Percentiles rank a stretch among this genome's conserved stretches.
phyloP scores from a whole-genome alignment of 2,329 filamentous ascomycete genomes.

The Colletotrichum sp. region DNA sequence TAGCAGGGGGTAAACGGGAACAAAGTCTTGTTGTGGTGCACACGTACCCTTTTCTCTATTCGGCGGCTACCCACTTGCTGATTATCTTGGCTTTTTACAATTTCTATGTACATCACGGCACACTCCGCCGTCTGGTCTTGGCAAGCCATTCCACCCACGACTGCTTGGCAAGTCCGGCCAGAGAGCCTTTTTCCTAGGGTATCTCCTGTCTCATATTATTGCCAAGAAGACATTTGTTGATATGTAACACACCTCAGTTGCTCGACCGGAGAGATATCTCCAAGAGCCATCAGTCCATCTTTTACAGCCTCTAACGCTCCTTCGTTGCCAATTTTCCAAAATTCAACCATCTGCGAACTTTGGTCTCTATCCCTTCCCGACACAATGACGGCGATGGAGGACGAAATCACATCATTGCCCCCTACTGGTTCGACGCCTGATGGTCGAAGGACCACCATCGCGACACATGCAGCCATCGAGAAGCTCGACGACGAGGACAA shows the following conservation, averaged over 20 bases:
- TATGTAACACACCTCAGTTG: background rate
- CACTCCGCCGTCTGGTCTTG: background rate
- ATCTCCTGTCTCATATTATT: background rate
- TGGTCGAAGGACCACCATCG: background rate
- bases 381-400: background rate
- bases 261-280: background rate
- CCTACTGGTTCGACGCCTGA: background rate
- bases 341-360: background rate
- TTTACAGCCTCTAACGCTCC: background rate
- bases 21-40: background rate
- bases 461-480: background rate
- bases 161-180: background rate
- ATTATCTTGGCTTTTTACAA: background rate
- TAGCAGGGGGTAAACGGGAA: background rate
- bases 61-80: background rate
- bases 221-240: background rate
- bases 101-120: background rate
- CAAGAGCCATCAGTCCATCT: background rate
- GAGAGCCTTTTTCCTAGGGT: background rate
- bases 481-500: background rate
- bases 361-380: background rate
- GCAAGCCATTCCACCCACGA: background rate
- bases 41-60: background rate
- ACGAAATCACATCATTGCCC: background rate
- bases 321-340: background rate